Evolutionary conservation across 192 early-diverging fungal species (phyloP).

Genomic region (Coemansia sp.): DNA sequence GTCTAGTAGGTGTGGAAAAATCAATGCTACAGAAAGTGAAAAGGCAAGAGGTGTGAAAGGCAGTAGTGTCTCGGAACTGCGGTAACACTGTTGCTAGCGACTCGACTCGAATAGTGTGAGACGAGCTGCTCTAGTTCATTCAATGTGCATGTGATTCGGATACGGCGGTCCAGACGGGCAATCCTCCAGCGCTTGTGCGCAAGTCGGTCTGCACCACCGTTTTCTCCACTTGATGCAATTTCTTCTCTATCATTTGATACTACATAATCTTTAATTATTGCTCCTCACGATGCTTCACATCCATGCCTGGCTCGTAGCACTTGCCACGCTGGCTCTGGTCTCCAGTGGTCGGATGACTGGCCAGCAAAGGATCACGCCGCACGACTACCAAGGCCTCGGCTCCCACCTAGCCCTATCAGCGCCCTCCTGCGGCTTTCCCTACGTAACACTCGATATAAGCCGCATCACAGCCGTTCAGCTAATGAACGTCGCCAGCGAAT

Average conservation of each 20-base stretch:
- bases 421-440: constrained; percentile 56
- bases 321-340: background rate
- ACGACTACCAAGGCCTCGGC: constrained; percentile 53
- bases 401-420: constrained; percentile 43
- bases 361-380: constrained; percentile 46
- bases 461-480: constrained; percentile 55
- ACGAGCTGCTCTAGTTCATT: background rate
- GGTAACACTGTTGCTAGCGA: background rate
- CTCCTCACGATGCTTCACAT: background rate
- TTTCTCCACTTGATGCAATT: background rate
- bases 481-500: constrained; percentile 35
- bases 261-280: background rate
- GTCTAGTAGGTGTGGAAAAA: background rate
- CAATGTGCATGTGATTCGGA: background rate
- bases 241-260: background rate
- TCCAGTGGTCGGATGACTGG: constrained; percentile 28
- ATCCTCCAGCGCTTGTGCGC: background rate
- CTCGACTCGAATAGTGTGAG: background rate
- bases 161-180: background rate
- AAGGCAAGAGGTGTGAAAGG: background rate
- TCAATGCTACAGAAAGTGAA: background rate
- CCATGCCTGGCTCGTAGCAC: background rate
- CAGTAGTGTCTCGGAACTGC: background rate
- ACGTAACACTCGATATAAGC: constrained; percentile 51
- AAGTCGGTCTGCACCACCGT: background rate